Evolutionary conservation across 2,329 filamentous ascomycete genomes (phyloP), one percentile per base, ranked within the genome.

Genomic region (Pseudogymnoascus sp.): DNA sequence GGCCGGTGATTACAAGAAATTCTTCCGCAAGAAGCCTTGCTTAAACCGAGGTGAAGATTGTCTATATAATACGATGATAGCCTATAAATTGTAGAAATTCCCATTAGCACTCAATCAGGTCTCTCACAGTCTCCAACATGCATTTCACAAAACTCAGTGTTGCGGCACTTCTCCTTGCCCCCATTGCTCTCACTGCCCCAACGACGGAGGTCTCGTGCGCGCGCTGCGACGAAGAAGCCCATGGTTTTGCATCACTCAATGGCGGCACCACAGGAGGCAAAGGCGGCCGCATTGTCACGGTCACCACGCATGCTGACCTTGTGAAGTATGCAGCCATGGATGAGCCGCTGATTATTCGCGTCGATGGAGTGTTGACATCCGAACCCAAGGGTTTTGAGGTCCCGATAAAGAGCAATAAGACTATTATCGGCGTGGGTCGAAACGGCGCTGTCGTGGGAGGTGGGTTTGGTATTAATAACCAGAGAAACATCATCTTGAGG

Each of bases 161-260:
- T 30, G 43, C 43, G 22, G 43, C 43, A 16, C 22, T 50, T 11
- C 43, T 50, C 43, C 43, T 50, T 50, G 14, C 43, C 43, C 43
- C 43, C 2, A 22, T 50, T 9, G 43, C 25, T 2, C 43, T 50
- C 43, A 14, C 43, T 50, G 43, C 43, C 25, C 43, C 43, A 16
- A 50, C 43, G 8, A 30, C 22, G 2, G 38, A 41, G 38, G 43
- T 50, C 14, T 30, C 43, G 9, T 50, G 43, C 4, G 25, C 43
- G 8, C 43, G 43, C 14, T 63, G 62, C 37, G 65, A 66, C 6
- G 62, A 64, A 36, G 64, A 62, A 25, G 66, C 65, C 6, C 62
- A 67, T 16, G 65, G 66, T 28, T 68, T 68, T 22, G 67, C 66
- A 25, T 67, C 66, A 7, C 58, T 68, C 6, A 66, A 67, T 28